These are phyloP conservation scores for Taphrina confusa DNA, from an alignment of 1,139 yeast species.

Conservation along the genomic window DNA sequence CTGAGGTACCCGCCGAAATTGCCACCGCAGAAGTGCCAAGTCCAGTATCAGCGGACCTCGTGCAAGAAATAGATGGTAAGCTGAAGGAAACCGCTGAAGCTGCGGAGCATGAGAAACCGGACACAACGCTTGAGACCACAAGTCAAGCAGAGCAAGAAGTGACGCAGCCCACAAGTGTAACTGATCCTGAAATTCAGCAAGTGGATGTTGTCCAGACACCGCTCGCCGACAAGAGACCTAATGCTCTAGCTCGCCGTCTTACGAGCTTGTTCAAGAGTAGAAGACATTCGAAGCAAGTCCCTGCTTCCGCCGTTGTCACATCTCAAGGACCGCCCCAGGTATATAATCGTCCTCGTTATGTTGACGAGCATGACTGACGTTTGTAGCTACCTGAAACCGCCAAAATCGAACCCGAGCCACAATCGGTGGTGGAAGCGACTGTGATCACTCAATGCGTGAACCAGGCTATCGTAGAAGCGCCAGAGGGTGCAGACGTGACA, in stretches of 20 bases:
- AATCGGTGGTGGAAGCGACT: too few species aligned
- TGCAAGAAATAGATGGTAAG: not conserved
- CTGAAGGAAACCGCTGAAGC: not conserved
- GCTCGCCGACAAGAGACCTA: not conserved
- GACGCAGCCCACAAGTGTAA: not conserved
- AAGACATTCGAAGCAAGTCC: not conserved
- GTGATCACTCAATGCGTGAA: too few species aligned
- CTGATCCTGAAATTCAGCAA: not conserved
- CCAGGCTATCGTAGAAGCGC: too few species aligned
- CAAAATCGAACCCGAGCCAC: not conserved
- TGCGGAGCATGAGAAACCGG: too few species aligned
- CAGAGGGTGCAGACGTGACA: too few species aligned
- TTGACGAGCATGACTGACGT: not conserved
- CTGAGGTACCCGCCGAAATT: not conserved
- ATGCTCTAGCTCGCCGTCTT: conserved; percentile 3
- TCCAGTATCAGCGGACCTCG: too few species aligned
- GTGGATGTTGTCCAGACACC: not conserved
- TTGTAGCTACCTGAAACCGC: conserved; percentile 6
- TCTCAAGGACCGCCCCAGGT: conserved; percentile 15
- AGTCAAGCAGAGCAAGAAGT: not conserved
- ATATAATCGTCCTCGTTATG: not conserved
- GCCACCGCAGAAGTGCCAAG: not conserved
- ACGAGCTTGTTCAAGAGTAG: conserved; percentile 8
- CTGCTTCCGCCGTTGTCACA: not conserved
- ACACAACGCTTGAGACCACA: not conserved